Evolutionary conservation across 129 eudicot genomes (phyloP).

Genomic region (Flaveria bidentis): DNA sequence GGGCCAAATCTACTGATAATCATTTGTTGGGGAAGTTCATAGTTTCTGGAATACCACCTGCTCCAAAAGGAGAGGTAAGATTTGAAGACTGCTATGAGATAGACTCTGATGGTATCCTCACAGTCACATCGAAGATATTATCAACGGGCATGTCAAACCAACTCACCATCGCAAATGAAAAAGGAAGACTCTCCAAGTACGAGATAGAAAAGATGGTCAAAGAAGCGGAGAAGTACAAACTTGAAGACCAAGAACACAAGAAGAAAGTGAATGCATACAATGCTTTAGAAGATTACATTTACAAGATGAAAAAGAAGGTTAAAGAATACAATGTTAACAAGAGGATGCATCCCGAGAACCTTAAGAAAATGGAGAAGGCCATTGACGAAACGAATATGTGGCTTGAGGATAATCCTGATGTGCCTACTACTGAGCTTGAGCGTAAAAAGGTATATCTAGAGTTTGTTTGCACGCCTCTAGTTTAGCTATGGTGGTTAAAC

Average conservation of each 20-base stretch:
- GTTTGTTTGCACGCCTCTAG: slow-evolving; percentile 17
- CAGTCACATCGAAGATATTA: slow-evolving; percentile 7
- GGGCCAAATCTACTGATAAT: slow-evolving; percentile 15
- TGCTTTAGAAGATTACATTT: slow-evolving; percentile 20
- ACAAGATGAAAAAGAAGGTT: slow-evolving; percentile 23
- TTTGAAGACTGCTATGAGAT: slow-evolving; percentile 16
- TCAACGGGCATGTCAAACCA: slow-evolving; percentile 10
- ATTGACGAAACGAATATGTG: slow-evolving; percentile 15
- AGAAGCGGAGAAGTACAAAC: slow-evolving; percentile 30
- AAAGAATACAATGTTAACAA: not conserved
- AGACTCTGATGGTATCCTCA: slow-evolving; percentile 24
- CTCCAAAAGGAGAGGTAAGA: not conserved
- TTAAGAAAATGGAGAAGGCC: slow-evolving; percentile 19
- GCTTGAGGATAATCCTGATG: slow-evolving; percentile 19
- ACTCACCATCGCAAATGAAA: slow-evolving; percentile 3
- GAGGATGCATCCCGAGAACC: not conserved
- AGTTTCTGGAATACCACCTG: slow-evolving; percentile 19
- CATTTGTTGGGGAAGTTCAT: slow-evolving; percentile 18
- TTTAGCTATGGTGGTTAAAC: not conserved
- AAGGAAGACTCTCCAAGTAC: slow-evolving; percentile 24
- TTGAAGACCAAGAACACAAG: slow-evolving; percentile 11
- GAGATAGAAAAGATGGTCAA: slow-evolving; percentile 26
- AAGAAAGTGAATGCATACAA: slow-evolving; percentile 11
- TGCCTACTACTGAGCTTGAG: slow-evolving; percentile 12
- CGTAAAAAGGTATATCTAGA: slow-evolving; percentile 1